Evolutionary conservation across 1,139 yeast genomes (phyloP), one percentile per base, ranked within the genome.

Genomic region (Citeromyces hawaiiensis): DNA sequence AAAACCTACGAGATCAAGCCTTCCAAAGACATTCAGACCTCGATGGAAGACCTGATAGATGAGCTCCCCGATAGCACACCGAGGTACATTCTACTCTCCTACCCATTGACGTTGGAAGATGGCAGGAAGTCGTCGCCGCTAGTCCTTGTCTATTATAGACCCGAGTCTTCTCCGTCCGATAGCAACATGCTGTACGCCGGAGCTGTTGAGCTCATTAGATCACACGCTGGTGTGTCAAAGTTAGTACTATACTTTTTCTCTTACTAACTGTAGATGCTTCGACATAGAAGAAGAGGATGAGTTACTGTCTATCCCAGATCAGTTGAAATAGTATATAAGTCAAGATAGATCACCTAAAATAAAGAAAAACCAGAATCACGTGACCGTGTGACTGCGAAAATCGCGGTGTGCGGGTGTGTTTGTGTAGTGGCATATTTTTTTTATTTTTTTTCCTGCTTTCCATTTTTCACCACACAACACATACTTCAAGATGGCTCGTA

Each of bases 181-280:
- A 65, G 72, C 53, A 73, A 81, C 54, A 87, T 87, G 96, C 61
- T 83, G 38, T 87, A 83, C 51, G 96, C 96, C 1, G 94, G 93
- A 2, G 94, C 94, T 1, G 72, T 83, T 21, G 96, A 87, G 53
- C 61, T 79, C 48, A 70, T 87, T 45, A 68, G 91, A 54, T 78
- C 72, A 41, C 79, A 79, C 51, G 83, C 94, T 14, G 88, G 91
- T 11, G 88, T 82, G 11, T 64, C 76, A 34, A 73, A 71, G 76
- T 70, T 57, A 43, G 76, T 70, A 50, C 9, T 5, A 7, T 23
- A 7, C 8, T 32, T 32, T 9, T 9, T 11, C 9, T 5, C 35
- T 6, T 17, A 19, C 23, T 18, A 16, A 35, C 27, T 7, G 37
- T 15, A 6, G 29, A 38, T 18, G 21, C 17, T 15, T 33, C 17